These are phyloP conservation scores for Suillus hirtellus DNA, from an alignment of 768 basidiomycete genomes.

Conservation along the genomic window DNA sequence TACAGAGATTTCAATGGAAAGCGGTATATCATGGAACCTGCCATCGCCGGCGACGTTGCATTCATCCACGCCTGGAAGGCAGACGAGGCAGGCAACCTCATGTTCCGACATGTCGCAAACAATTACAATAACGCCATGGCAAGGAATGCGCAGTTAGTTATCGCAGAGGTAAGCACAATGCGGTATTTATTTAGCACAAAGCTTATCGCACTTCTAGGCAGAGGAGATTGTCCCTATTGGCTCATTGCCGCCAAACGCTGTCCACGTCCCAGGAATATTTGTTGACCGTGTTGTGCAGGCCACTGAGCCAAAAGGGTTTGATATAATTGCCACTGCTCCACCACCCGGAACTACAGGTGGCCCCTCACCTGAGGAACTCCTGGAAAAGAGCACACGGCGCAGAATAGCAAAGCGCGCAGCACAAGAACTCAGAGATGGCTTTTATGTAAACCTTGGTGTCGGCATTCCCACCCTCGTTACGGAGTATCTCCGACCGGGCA, in stretches of 20 bases:
- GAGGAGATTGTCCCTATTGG: slow-evolving; percentile 83
- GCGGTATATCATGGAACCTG: slow-evolving; percentile 72
- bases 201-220: slow-evolving; percentile 44
- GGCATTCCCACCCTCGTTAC: slow-evolving; percentile 86
- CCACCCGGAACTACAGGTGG: slow-evolving; percentile 31
- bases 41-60: slow-evolving; percentile 73
- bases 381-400: slow-evolving; percentile 52
- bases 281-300: slow-evolving; percentile 82
- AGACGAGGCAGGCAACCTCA: slow-evolving; percentile 81
- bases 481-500: slow-evolving; percentile 63
- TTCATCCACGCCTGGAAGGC: slow-evolving; percentile 86
- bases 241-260: slow-evolving; percentile 71
- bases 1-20: slow-evolving; percentile 67
- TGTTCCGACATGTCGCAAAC: slow-evolving; percentile 83
- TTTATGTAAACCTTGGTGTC: slow-evolving; percentile 80
- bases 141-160: slow-evolving; percentile 77
- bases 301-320: slow-evolving; percentile 69
- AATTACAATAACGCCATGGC: slow-evolving; percentile 86
- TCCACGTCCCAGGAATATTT: slow-evolving; percentile 81
- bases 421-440: slow-evolving; percentile 80
- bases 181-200: neutral
- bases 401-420: slow-evolving; percentile 80
- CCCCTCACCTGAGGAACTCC: slow-evolving; percentile 46
- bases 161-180: slow-evolving; percentile 64
- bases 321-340: slow-evolving; percentile 62